These are phyloP conservation scores for Marasmius sp. DNA, from an alignment of 1,284 basidiomycete species.

Conservation along the genomic window DNA sequence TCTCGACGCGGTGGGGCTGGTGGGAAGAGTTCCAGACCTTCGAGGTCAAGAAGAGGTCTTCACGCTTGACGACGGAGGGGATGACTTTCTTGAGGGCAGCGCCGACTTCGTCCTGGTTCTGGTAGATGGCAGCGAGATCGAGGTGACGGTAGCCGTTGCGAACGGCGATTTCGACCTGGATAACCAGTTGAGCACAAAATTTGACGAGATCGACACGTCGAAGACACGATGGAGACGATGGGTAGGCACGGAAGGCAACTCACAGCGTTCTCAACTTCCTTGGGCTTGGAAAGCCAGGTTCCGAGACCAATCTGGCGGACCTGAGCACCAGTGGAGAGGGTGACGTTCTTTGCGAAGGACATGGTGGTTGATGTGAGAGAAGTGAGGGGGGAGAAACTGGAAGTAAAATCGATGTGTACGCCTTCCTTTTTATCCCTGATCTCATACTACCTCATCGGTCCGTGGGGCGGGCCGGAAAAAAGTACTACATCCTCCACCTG, in stretches of 20 bases:
- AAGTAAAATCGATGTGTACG: background rate
- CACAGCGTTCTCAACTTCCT: conserved; percentile 78
- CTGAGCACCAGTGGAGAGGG: conserved; percentile 48
- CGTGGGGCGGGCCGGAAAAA: background rate
- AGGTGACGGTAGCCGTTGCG: conserved; percentile 78
- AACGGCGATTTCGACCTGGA: conserved; percentile 72
- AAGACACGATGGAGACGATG: background rate
- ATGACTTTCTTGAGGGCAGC: conserved; percentile 77
- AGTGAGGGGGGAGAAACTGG: conserved; percentile 1
- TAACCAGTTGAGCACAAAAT: conserved; percentile 5
- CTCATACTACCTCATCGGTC: background rate
- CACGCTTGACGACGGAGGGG: conserved; percentile 74
- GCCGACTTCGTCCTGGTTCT: conserved; percentile 77
- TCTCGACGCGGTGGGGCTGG: conserved; percentile 62
- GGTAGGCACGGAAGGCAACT: conserved; percentile 21
- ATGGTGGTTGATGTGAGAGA: conserved; percentile 31
- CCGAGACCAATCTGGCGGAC: conserved; percentile 80
- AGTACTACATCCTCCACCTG: background rate
- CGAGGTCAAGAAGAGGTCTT: conserved; percentile 83
- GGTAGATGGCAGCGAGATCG: conserved; percentile 75
- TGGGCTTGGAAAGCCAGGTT: conserved; percentile 78
- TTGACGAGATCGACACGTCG: conserved; percentile 4
- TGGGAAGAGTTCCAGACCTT: conserved; percentile 80
- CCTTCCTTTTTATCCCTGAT: background rate
- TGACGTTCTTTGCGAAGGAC: conserved; percentile 59